Evolutionary conservation across 2,329 filamentous ascomycete species (phyloP).

Genomic region (Microcyclospora tardicrescens): DNA sequence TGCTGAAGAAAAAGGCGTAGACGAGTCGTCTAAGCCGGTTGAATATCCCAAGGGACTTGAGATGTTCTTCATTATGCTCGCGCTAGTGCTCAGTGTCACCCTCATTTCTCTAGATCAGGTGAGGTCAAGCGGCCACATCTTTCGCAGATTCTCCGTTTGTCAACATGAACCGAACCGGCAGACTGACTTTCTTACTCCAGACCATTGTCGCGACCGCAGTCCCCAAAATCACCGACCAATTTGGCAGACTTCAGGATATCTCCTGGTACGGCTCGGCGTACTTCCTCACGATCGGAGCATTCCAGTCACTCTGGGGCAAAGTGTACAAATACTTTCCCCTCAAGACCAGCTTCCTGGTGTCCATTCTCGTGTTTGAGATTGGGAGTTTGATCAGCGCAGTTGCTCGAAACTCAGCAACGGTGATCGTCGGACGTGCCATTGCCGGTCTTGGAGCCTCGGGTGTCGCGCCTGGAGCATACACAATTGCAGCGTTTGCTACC

Average conservation of each 20-base stretch:
- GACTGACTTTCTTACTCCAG: too few species aligned
- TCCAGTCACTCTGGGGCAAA: slow-evolving; percentile 11
- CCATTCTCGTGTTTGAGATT: slow-evolving; percentile 18
- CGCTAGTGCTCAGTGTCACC: too few species aligned
- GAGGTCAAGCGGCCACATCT: too few species aligned
- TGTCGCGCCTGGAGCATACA: slow-evolving; percentile 7
- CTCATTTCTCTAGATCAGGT: too few species aligned
- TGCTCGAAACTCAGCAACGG: slow-evolving; percentile 36
- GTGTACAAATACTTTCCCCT: slow-evolving; percentile 8
- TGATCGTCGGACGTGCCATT: slow-evolving; percentile 43
- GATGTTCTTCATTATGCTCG: too few species aligned
- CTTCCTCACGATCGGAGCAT: slow-evolving; percentile 5
- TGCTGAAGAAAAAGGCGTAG: too few species aligned
- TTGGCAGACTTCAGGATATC: slow-evolving; percentile 28
- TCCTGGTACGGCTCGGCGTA: slow-evolving; percentile 28
- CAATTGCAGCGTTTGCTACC: slow-evolving; percentile 5
- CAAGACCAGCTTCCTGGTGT: slow-evolving; percentile 10
- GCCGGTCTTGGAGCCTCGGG: slow-evolving; percentile 42
- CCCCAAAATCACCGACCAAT: slow-evolving; percentile 30
- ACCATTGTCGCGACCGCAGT: too few species aligned
- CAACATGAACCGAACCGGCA: too few species aligned
- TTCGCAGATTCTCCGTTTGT: too few species aligned
- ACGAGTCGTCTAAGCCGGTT: too few species aligned
- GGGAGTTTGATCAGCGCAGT: slow-evolving; percentile 42
- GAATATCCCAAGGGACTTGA: too few species aligned